phyloP scores from a whole-genome alignment of 768 basidiomycete genomes.

The Austroboletus festivus region DNA sequence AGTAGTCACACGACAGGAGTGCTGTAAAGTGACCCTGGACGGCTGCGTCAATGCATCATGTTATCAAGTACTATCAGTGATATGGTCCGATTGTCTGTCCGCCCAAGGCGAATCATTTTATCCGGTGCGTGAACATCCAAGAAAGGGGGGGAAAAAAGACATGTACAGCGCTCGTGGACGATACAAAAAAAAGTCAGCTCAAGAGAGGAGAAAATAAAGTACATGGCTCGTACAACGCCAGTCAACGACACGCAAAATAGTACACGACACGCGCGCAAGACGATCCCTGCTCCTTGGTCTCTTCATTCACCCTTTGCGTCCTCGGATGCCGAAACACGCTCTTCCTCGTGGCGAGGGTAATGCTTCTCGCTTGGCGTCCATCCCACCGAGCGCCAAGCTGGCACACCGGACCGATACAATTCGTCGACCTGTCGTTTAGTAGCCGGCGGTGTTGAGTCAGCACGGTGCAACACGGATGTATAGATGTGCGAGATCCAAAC shows the following conservation, averaged over 20 bases:
- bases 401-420: conserved; percentile 63
- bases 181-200: neutral
- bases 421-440: conserved; percentile 55
- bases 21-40: neutral
- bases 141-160: neutral
- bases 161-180: neutral
- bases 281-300: neutral
- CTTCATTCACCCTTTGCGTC: conserved; percentile 2
- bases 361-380: conserved; percentile 56
- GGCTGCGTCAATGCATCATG: neutral
- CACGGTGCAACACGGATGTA: neutral
- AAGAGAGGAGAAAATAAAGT: no score
- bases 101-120: no score
- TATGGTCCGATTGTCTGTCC: no score
- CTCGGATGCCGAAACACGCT: conserved; percentile 18
- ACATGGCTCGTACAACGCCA: no score
- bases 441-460: neutral
- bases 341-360: conserved; percentile 23
- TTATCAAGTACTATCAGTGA: neutral
- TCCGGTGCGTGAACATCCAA: neutral
- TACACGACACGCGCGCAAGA: no score
- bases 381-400: conserved; percentile 59
- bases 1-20: neutral
- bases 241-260: no score
- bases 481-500: neutral